phyloP scores from a whole-genome alignment of 2,329 filamentous ascomycete species.

The Paraphaeosphaeria minitans region DNA sequence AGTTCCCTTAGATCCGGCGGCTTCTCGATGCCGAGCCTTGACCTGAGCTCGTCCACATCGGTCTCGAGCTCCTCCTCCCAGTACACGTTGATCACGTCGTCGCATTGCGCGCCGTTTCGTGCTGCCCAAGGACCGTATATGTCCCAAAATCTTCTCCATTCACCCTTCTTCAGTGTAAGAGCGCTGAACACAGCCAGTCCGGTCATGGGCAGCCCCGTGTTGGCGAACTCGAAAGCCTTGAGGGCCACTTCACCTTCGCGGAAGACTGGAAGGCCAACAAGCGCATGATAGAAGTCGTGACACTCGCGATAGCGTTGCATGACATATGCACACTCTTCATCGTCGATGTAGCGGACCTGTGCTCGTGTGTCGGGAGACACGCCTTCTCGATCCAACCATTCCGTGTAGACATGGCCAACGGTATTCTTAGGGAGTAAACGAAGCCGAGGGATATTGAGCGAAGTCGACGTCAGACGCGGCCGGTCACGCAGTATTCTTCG shows the following conservation, averaged over 20 bases:
- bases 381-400: slow-evolving; percentile 92
- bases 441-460: slow-evolving; percentile 70
- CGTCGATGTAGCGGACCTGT: slow-evolving; percentile 85
- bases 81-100: slow-evolving; percentile 92
- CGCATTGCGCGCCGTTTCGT: slow-evolving; percentile 74
- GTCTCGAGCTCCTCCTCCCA: slow-evolving; percentile 95
- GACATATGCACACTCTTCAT: slow-evolving; percentile 95
- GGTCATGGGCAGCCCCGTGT: slow-evolving; percentile 94
- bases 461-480: slow-evolving; percentile 81
- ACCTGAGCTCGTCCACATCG: slow-evolving; percentile 76
- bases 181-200: slow-evolving; percentile 80
- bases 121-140: slow-evolving; percentile 92
- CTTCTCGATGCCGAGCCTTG: slow-evolving; percentile 79
- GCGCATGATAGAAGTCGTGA: slow-evolving; percentile 96
- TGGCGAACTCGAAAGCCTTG: slow-evolving; percentile 96
- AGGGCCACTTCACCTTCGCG: slow-evolving; percentile 97
- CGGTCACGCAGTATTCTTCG: slow-evolving; percentile 89
- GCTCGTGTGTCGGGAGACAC: slow-evolving; percentile 90
- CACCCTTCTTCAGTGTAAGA: slow-evolving; percentile 65
- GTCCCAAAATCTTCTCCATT: slow-evolving; percentile 69
- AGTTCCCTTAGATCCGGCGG: slow-evolving; percentile 85
- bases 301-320: slow-evolving; percentile 98
- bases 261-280: slow-evolving; percentile 87
- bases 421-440: slow-evolving; percentile 73
- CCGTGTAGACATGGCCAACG: slow-evolving; percentile 81